phyloP scores from a whole-genome alignment of 306 rosid species.

The Coriaria nepalensis region DNA sequence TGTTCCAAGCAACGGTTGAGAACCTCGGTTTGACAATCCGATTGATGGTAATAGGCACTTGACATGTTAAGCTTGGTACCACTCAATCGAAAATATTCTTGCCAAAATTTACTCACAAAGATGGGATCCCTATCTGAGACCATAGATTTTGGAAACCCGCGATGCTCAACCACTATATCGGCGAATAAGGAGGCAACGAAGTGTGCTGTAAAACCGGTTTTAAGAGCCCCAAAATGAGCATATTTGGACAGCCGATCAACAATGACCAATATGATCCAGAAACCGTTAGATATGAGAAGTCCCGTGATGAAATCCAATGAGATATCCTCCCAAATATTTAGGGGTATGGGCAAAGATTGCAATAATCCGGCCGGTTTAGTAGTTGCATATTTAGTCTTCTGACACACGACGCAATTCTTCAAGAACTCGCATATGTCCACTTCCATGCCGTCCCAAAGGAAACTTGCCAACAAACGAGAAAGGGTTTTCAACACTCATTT shows the following conservation, averaged over 20 bases:
- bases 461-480: too few species aligned
- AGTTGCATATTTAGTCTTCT: conserved; percentile 1
- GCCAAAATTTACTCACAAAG: not conserved
- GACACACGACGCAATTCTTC: not conserved
- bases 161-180: not conserved
- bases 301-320: not conserved
- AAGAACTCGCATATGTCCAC: too few species aligned
- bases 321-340: not conserved
- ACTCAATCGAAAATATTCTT: not conserved
- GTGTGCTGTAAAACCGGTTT: not conserved
- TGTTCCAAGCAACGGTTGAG: not conserved
- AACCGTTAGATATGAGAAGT: not conserved
- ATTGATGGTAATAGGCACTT: not conserved
- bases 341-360: not conserved
- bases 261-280: not conserved
- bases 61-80: too few species aligned
- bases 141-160: not conserved
- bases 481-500: too few species aligned
- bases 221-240: not conserved
- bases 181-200: not conserved
- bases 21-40: not conserved
- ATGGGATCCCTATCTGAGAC: not conserved
- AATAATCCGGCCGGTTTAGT: not conserved
- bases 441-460: too few species aligned
- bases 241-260: not conserved